A percentile compares a stretch with the other conserved stretches of the same genome.
Conservation (phyloP, 108 stramenopile genomes). For the Cyclostephanos tholiformis region DNA sequence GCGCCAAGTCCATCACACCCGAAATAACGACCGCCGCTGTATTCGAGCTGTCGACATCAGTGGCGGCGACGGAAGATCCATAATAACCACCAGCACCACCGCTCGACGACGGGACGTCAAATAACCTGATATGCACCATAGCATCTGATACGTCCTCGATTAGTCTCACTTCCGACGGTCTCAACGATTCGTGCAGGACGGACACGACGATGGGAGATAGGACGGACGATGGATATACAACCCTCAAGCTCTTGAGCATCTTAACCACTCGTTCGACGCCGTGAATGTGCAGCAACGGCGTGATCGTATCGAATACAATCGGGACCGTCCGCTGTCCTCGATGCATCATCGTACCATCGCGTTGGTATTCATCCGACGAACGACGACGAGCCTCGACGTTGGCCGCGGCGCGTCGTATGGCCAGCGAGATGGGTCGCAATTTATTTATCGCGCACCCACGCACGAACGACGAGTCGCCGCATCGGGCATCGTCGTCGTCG, state of each 20-base stretch:
- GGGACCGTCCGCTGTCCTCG: conserved; percentile 26
- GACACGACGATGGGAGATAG: conserved; percentile 42
- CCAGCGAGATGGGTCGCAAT: conserved; percentile 25
- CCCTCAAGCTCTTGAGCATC: conserved; percentile 36
- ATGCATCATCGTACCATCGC: not conserved
- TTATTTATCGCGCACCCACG: conserved; percentile 20
- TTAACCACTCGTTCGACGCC: conserved; percentile 28
- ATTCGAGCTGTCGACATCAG: not conserved
- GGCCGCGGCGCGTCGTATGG: conserved; percentile 31
- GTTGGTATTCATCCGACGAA: not conserved
- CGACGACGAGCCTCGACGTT: conserved; percentile 11
- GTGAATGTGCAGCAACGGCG: conserved; percentile 31
- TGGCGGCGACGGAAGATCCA: not conserved
- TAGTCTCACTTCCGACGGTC: conserved; percentile 32
- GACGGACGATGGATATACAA: conserved; percentile 2
- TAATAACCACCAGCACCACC: not conserved
- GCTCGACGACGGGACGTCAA: not conserved
- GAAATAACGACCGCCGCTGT: conserved; percentile 3
- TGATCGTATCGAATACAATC: conserved; percentile 39
- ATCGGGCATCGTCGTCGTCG: not conserved
- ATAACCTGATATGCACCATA: conserved; percentile 22
- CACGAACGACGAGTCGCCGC: conserved; percentile 1
- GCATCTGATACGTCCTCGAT: conserved; percentile 44
- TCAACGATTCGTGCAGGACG: conserved; percentile 39
- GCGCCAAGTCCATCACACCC: conserved; percentile 35